Evolutionary conservation across 257 asterid species (phyloP).

Genomic region (Scutellaria baicalensis): DNA sequence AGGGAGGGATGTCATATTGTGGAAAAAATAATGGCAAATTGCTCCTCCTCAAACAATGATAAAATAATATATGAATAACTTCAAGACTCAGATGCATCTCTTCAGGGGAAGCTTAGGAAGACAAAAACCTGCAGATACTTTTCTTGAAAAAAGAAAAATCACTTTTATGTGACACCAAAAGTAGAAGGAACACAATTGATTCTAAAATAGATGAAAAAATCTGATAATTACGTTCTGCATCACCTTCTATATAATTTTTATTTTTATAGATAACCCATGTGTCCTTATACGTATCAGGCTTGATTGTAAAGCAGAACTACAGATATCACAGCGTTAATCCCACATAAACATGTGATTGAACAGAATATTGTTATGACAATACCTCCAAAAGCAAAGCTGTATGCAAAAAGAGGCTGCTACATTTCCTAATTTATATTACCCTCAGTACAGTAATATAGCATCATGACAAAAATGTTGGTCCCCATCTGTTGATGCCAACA

Average conservation of each 20-base stretch:
- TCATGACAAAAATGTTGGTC: slow-evolving; percentile 27
- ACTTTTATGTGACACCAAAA: not conserved
- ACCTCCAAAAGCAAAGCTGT: slow-evolving; percentile 12
- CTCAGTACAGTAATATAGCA: slow-evolving; percentile 9
- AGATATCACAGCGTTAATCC: not conserved
- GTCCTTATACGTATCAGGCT: not conserved
- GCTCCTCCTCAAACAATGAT: not conserved
- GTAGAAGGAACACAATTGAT: not conserved
- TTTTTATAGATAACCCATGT: not conserved
- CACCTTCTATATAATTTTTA: not conserved
- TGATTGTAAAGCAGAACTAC: not conserved
- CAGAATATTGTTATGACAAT: not conserved
- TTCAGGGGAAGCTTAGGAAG: not conserved
- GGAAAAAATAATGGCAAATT: not conserved
- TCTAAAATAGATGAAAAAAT: not conserved
- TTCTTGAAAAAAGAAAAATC: not conserved
- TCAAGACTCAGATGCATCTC: not conserved
- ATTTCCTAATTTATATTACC: slow-evolving; percentile 8
- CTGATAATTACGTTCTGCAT: not conserved
- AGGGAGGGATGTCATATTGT: not conserved
- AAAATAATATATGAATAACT: not conserved
- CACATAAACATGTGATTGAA: not conserved
- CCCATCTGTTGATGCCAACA: slow-evolving; percentile 19
- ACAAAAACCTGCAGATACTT: not conserved
- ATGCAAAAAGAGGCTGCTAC: slow-evolving; percentile 1